Percentiles rank a stretch among this genome's conserved stretches.
Evolutionary conservation across 2,329 filamentous ascomycete genomes (phyloP).

Genomic region (Chrysoporthe austroafricana): DNA sequence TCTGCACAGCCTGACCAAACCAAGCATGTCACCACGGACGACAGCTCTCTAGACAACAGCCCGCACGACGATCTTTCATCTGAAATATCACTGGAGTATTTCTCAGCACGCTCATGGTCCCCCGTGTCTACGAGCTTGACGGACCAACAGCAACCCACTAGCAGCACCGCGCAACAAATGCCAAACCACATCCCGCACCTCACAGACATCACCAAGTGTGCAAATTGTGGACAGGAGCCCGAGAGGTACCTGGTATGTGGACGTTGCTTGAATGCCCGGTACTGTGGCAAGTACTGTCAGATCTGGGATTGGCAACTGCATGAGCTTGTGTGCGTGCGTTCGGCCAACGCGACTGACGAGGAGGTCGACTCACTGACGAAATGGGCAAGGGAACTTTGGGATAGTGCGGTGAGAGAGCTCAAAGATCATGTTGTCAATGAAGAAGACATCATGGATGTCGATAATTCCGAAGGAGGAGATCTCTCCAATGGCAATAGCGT

Average conservation of each 20-base stretch:
- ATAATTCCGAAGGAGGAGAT: not conserved
- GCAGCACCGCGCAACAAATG: not conserved
- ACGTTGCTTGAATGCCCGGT: constrained; percentile 10
- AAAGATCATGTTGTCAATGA: not conserved
- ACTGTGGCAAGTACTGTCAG: constrained; percentile 26
- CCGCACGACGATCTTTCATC: not conserved
- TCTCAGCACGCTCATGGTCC: not conserved
- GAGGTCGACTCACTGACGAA: not conserved
- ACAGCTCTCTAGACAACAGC: not conserved
- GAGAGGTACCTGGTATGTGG: constrained; percentile 13
- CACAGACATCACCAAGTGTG: not conserved
- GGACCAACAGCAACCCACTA: not conserved
- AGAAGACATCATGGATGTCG: not conserved
- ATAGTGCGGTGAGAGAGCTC: constrained; percentile 9
- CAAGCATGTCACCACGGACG: not conserved
- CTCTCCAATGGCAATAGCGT: not conserved
- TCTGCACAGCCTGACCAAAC: not conserved
- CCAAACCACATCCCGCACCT: not conserved
- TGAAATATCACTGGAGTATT: not conserved
- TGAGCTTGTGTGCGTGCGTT: not conserved
- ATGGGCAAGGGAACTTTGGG: constrained; percentile 11
- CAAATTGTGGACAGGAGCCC: constrained; percentile 9
- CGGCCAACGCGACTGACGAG: not conserved
- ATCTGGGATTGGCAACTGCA: constrained; percentile 18
- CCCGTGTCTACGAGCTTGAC: not conserved